Evolutionary conservation across 2,329 filamentous ascomycete genomes (phyloP).

Genomic region (Talaromyces sp.): DNA sequence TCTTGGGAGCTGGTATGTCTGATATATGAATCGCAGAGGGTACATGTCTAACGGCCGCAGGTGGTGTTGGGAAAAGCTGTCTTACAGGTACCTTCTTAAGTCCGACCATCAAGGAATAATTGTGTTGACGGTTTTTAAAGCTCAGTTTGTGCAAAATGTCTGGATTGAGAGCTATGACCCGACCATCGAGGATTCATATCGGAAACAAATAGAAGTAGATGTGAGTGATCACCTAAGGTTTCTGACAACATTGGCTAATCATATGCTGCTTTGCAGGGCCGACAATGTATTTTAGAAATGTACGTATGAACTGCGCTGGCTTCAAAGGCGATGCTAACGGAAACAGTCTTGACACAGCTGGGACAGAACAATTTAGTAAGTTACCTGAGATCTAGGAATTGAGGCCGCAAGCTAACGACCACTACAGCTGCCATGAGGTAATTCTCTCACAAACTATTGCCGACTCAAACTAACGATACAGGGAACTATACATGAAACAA

Average conservation of each 20-base stretch:
- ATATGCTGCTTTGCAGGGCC: conserved; percentile 56
- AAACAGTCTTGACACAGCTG: conserved; percentile 74
- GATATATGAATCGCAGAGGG: not conserved
- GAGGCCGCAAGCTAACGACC: conserved; percentile 1
- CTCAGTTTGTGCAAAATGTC: conserved; percentile 89
- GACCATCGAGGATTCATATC: conserved; percentile 82
- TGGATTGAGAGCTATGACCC: conserved; percentile 91
- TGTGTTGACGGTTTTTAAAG: conserved; percentile 38
- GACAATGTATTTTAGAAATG: conserved; percentile 87
- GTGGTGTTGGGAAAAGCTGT: conserved; percentile 89
- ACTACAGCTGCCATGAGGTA: conserved; percentile 53
- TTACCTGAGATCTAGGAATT: conserved; percentile 18
- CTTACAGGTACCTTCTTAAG: conserved; percentile 64
- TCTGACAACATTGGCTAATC: conserved; percentile 22
- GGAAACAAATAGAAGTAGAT: conserved; percentile 84
- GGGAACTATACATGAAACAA: conserved; percentile 88
- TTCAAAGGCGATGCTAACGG: conserved; percentile 13
- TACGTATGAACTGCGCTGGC: conserved; percentile 42
- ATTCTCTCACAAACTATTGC: conserved; percentile 19
- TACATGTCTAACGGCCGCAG: conserved; percentile 40
- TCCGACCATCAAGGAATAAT: not conserved
- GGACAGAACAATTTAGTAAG: conserved; percentile 89
- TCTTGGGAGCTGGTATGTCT: conserved; percentile 66
- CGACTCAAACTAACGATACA: conserved; percentile 24
- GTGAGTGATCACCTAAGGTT: conserved; percentile 50